These are phyloP conservation scores for Chlorella vulgaris DNA, from an alignment of 139 green algal species.

Conservation along the genomic window DNA sequence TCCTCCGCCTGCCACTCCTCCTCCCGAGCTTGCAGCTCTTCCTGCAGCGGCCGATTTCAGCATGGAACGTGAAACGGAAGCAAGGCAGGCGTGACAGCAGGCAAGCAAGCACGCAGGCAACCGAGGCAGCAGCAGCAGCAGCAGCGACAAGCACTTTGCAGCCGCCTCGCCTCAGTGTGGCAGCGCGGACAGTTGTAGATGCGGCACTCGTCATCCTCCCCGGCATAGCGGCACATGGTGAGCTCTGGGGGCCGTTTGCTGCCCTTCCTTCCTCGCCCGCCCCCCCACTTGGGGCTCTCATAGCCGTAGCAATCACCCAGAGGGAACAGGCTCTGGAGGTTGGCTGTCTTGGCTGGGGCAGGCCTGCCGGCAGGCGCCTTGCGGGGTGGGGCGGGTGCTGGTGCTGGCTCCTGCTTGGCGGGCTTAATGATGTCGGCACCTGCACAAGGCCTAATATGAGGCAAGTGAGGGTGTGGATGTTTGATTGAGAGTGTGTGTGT, in stretches of 20 bases:
- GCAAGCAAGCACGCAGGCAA: too few species aligned
- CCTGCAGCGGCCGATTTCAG: background rate
- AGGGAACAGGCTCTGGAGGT: too few species aligned
- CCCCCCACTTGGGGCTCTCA: too few species aligned
- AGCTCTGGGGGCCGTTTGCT: background rate
- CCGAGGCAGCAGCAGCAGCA: too few species aligned
- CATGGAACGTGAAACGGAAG: background rate
- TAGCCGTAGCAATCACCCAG: too few species aligned
- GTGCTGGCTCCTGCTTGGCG: background rate
- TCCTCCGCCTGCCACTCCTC: background rate
- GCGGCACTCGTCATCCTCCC: background rate
- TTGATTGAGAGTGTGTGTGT: too few species aligned
- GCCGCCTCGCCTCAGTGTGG: background rate
- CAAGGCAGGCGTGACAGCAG: too few species aligned
- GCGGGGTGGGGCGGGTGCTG: background rate
- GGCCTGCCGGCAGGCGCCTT: background rate
- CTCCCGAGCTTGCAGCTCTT: background rate
- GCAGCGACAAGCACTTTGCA: background rate
- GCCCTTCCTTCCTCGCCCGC: too few species aligned
- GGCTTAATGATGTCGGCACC: background rate
- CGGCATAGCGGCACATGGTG: background rate
- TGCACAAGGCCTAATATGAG: background rate
- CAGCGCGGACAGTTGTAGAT: background rate
- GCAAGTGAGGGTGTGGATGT: too few species aligned
- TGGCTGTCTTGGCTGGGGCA: background rate